These are phyloP conservation scores for Sclerotiophoma versabilis DNA, from an alignment of 2,329 filamentous ascomycete species.

Conservation along the genomic window DNA sequence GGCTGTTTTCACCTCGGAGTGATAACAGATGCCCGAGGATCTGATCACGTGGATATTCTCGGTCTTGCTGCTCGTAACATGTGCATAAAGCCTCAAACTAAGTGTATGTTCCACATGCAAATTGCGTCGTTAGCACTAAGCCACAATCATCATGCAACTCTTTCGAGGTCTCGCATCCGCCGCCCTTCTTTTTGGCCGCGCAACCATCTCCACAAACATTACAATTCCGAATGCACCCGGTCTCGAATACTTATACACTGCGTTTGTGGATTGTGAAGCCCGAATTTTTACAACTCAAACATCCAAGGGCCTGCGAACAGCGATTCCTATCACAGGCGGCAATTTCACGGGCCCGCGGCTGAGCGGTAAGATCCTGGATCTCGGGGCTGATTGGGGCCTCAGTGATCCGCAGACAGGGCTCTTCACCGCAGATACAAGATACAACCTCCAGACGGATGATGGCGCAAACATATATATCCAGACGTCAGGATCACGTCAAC, in stretches of 20 bases:
- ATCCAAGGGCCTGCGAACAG: constrained; percentile 33
- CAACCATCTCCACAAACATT: not conserved
- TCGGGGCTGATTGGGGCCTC: constrained; percentile 39
- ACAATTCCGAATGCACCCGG: constrained; percentile 16
- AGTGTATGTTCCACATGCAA: too few species aligned
- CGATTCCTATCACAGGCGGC: constrained; percentile 41
- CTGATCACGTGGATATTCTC: not conserved
- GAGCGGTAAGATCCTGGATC: constrained; percentile 30
- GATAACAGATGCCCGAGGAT: not conserved
- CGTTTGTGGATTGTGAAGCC: constrained; percentile 31
- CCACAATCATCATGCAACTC: not conserved
- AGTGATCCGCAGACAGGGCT: constrained; percentile 20
- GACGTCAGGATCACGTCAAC: constrained; percentile 32
- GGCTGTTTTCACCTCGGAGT: not conserved
- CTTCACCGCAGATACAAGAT: constrained; percentile 10
- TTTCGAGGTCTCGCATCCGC: not conserved
- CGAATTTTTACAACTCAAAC: constrained; percentile 32
- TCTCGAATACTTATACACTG: constrained; percentile 39
- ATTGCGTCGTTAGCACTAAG: too few species aligned
- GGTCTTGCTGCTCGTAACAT: not conserved
- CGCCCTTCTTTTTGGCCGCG: not conserved
- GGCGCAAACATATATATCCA: constrained; percentile 34
- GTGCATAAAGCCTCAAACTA: not conserved
- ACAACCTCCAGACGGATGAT: constrained; percentile 25
- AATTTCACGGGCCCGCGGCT: constrained; percentile 40